Evolutionary conservation across 108 stramenopile genomes (phyloP).

Genomic region (Nannochloropsis salina): DNA sequence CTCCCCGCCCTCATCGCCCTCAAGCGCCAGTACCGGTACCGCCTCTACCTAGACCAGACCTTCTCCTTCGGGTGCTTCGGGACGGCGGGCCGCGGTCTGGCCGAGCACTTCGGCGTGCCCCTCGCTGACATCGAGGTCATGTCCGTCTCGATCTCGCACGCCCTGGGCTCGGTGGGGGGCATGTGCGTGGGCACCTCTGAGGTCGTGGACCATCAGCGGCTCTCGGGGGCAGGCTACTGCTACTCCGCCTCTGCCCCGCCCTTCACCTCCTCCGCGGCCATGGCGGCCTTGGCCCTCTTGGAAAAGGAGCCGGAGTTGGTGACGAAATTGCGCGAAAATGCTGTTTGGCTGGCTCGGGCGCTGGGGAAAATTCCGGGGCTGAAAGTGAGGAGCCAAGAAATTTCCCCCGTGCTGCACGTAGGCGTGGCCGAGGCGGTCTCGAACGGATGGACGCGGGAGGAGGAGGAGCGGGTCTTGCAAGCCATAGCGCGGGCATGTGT

Average conservation of each 20-base stretch:
- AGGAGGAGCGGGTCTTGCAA: neutral
- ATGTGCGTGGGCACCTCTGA: constrained; percentile 89
- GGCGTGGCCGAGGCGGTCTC: neutral
- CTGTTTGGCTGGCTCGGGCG: constrained; percentile 16
- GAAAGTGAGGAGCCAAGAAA: constrained; percentile 33
- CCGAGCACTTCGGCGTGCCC: constrained; percentile 55
- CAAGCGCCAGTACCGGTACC: constrained; percentile 68
- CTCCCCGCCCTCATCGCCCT: constrained; percentile 76
- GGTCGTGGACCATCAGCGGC: constrained; percentile 93
- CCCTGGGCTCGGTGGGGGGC: constrained; percentile 88
- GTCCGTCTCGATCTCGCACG: constrained; percentile 81
- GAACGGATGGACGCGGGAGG: neutral
- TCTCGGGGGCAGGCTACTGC: constrained; percentile 95
- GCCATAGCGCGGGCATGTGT: constrained; percentile 17
- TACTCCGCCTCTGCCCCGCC: constrained; percentile 95
- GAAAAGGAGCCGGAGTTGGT: constrained; percentile 27
- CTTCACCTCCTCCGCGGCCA: constrained; percentile 76
- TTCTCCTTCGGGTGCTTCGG: constrained; percentile 86
- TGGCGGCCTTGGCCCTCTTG: constrained; percentile 55
- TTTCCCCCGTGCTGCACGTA: constrained; percentile 38
- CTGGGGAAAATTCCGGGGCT: constrained; percentile 29
- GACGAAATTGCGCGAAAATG: constrained; percentile 35
- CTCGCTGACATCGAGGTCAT: constrained; percentile 82
- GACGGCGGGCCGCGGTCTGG: constrained; percentile 68
- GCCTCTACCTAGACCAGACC: constrained; percentile 92